phyloP scores from a whole-genome alignment of 495 filamentous ascomycete species.

The Hypoxylon trugodes region DNA sequence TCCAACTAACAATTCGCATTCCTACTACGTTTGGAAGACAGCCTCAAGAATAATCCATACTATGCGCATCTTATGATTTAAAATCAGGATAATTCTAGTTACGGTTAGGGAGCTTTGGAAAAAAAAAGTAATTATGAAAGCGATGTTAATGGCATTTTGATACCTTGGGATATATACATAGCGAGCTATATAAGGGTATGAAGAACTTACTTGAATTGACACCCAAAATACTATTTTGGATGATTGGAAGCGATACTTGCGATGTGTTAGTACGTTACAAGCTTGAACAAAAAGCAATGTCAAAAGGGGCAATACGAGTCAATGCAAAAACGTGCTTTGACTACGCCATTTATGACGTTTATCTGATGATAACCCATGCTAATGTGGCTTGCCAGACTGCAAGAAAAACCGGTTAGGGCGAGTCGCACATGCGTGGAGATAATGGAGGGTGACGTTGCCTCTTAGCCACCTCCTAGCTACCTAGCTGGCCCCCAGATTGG shows the following conservation, averaged over 20 bases:
- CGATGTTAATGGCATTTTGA: not conserved
- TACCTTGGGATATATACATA: not conserved
- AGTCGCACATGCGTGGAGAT: conserved; percentile 3
- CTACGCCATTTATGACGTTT: conserved; percentile 38
- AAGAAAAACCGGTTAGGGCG: conserved; percentile 37
- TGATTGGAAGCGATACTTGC: no score
- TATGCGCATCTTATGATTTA: not conserved
- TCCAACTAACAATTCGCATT: conserved; percentile 60
- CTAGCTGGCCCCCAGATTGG: no score
- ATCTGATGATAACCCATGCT: conserved; percentile 23
- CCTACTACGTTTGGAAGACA: conserved; percentile 55
- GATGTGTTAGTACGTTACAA: no score
- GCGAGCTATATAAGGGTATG: no score
- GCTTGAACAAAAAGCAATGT: no score
- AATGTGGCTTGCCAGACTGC: conserved; percentile 34
- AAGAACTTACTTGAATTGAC: no score
- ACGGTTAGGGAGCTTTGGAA: not conserved
- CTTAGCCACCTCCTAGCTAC: conserved; percentile 6
- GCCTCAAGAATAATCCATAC: conserved; percentile 15
- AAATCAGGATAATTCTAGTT: not conserved
- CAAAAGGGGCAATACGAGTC: no score
- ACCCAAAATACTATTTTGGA: no score
- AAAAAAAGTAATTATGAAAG: not conserved
- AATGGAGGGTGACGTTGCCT: conserved; percentile 22
- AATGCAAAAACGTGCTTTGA: not conserved